These are phyloP conservation scores for Xylaria sp. DNA, from an alignment of 2,329 filamentous ascomycete species.

Conservation along the genomic window DNA sequence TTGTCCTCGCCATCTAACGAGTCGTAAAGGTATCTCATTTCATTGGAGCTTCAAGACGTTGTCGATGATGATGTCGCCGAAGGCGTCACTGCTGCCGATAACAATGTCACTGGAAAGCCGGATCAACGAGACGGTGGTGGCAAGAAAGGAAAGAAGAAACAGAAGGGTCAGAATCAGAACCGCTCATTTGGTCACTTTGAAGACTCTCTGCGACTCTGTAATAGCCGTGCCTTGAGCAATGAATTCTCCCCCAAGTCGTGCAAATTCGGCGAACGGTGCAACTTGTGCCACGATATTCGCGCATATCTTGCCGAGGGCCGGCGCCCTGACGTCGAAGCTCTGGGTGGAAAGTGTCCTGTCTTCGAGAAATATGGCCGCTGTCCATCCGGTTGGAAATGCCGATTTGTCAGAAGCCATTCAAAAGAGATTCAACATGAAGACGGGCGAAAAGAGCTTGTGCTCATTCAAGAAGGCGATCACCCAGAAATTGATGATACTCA, in stretches of 20 bases:
- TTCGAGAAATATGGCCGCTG: constrained; percentile 82
- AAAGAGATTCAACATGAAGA: constrained; percentile 80
- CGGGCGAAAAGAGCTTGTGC: constrained; percentile 82
- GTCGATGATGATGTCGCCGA: constrained; percentile 70
- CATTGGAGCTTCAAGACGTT: constrained; percentile 46
- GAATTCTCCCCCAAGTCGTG: constrained; percentile 87
- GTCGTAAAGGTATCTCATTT: constrained; percentile 47
- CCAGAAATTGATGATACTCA: constrained; percentile 57
- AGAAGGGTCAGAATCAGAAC: constrained; percentile 81
- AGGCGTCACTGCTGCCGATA: constrained; percentile 65
- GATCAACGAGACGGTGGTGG: constrained; percentile 44
- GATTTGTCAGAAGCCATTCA: constrained; percentile 88
- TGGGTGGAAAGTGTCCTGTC: constrained; percentile 82
- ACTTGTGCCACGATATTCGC: constrained; percentile 83
- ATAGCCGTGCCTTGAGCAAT: constrained; percentile 73
- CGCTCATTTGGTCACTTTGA: constrained; percentile 83
- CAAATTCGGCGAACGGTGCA: constrained; percentile 82
- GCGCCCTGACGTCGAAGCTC: constrained; percentile 79
- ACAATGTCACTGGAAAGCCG: constrained; percentile 63
- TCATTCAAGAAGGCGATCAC: constrained; percentile 65
- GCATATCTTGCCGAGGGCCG: constrained; percentile 86
- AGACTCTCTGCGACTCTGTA: constrained; percentile 82
- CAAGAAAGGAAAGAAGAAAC: constrained; percentile 59
- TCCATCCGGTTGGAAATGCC: constrained; percentile 90
- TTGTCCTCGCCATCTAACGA: constrained; percentile 1